Percentiles rank a stretch among this genome's conserved stretches.
These are phyloP conservation scores for Spirogloea muscicola DNA, from an alignment of 139 green algal species.

Conservation along the genomic window DNA sequence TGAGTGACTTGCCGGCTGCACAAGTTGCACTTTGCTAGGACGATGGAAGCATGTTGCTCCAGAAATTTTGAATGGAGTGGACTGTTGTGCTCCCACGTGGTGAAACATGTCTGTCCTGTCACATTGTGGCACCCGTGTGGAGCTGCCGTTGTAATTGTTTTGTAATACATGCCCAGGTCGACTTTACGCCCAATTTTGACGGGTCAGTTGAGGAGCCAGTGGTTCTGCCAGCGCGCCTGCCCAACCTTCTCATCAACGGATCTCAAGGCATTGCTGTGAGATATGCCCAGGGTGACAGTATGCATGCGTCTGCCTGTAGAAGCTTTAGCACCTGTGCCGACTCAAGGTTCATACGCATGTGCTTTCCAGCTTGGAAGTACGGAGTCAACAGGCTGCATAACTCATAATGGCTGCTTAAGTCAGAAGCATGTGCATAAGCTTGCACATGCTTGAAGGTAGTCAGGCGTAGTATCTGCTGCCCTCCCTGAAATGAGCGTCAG, in stretches of 20 bases:
- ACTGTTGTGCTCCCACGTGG: slow-evolving; percentile 4
- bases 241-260: slow-evolving; percentile 92
- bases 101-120: neutral
- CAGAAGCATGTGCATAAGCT: too few relatives aligned
- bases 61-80: neutral
- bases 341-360: neutral
- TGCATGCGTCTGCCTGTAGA: neutral
- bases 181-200: slow-evolving; percentile 51
- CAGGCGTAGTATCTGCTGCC: too few relatives aligned
- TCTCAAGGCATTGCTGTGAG: slow-evolving; percentile 80
- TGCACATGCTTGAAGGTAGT: too few relatives aligned
- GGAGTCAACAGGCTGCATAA: too few relatives aligned
- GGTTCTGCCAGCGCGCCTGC: slow-evolving; percentile 84
- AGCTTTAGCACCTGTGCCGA: neutral
- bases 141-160: neutral
- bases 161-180: slow-evolving; percentile 12
- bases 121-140: neutral
- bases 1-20: neutral
- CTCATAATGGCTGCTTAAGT: too few relatives aligned
- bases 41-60: neutral
- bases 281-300: neutral
- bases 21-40: neutral
- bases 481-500: neutral
- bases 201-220: slow-evolving; percentile 67
- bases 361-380: neutral